Conservation (phyloP, 1,139 yeast genomes). For the Magnusiomyces ingens region DNA sequence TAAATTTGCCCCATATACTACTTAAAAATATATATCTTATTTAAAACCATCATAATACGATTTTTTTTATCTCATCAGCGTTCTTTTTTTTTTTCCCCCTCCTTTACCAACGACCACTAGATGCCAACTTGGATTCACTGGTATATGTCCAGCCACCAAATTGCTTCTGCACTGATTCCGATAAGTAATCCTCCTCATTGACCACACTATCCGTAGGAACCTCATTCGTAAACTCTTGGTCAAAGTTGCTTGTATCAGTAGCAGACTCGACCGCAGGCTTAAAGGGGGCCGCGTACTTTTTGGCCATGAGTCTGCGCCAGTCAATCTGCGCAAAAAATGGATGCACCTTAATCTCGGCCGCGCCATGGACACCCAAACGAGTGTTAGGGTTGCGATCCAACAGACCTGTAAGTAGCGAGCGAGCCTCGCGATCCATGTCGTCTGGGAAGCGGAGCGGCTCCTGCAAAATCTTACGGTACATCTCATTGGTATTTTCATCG, state of each 20-base stretch:
- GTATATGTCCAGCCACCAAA: slow-evolving; percentile 99
- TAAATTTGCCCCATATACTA: too few relatives aligned
- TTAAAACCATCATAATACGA: too few relatives aligned
- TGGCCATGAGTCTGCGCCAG: slow-evolving; percentile 77
- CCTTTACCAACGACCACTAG: slow-evolving; percentile 9
- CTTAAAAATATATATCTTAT: too few relatives aligned
- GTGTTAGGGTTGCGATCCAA: slow-evolving; percentile 79
- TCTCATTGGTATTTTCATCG: slow-evolving; percentile 87
- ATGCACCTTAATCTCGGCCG: slow-evolving; percentile 77
- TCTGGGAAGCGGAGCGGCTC: slow-evolving; percentile 86
- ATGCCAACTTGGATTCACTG: slow-evolving; percentile 30
- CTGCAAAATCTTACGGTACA: slow-evolving; percentile 89
- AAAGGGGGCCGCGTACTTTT: slow-evolving; percentile 92
- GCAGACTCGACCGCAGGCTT: slow-evolving; percentile 87
- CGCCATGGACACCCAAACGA: slow-evolving; percentile 75
- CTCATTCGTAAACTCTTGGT: slow-evolving; percentile 86
- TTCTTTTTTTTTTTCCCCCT: background rate
- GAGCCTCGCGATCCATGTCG: slow-evolving; percentile 83
- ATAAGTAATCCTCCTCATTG: slow-evolving; percentile 52
- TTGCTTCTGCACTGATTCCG: slow-evolving; percentile 87
- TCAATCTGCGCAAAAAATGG: slow-evolving; percentile 86
- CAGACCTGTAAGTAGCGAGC: slow-evolving; percentile 67
- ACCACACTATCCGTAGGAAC: slow-evolving; percentile 94
- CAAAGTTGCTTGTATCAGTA: slow-evolving; percentile 87
- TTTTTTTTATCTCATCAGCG: background rate